Base-by-base conservation (phyloP, 768 basidiomycete species). In the Phanerochaete sordida region DNA sequence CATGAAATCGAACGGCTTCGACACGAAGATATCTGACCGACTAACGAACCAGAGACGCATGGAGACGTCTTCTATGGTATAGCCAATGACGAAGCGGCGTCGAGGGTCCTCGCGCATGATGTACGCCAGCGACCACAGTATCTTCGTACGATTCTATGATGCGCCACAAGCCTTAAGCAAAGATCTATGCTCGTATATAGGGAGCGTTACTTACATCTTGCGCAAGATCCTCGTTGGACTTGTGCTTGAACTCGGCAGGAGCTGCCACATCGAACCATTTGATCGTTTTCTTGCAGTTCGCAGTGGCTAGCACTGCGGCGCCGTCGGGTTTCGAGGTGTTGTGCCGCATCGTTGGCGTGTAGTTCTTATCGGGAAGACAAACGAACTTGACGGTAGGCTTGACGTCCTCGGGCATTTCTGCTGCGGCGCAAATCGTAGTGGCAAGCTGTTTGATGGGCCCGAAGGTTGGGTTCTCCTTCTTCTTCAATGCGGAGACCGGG, bases 31-130 rank as follows among this genome's bases (percentile, higher is more conserved):
- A 21, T 53, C 51, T 9, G 51, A 28, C 7, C 51, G 51, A 21
- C 51, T 53, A n/a, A 26, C 30, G 51, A 30, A 53, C 51, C 51
- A 53, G 13, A 53, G 30, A 23, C 51, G 51, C 51, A 53, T 53
- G n/a, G 5, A 21, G 3, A n/a, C 21, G 30, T 53, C 28, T 30
- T 53, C 51, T 6, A 53, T 53, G 30, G 51, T 53, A n/a, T 11
- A 53, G 4, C 27, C 51, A 28, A 11, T 3, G 9, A 33, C 51
- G n/a, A 53, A 53, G 7, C 51, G 51, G 9, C 51, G 51, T 3
- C 51, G 35, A 11, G 51, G 51, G 21, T 53, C 51, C 21, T 53
- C 51, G 28, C 51, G 51, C 51, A 53, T 31, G 27, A 53, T 33
- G 28, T 53, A 30, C 23, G 21, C 21, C 4, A 53, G 21, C 3